Base-by-base conservation (phyloP, 148 eudicot genomes). In the Arbutus unedo region DNA sequence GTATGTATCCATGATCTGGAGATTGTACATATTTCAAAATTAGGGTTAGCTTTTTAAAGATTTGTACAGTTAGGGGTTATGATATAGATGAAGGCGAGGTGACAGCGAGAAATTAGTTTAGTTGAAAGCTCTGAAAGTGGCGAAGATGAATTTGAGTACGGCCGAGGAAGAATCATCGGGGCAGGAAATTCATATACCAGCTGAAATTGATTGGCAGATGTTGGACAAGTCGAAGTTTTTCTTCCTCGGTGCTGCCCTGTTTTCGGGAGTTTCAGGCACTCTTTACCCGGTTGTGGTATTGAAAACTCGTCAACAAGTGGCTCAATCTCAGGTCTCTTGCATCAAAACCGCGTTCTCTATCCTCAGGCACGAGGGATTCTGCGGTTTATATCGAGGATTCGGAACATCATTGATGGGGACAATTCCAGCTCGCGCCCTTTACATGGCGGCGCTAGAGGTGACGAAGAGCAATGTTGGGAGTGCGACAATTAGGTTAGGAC, bases 131-230 rank as follows among this genome's bases (percentile, higher is more conserved):
- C 53, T 78, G n/a, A 78, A 85, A 47, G 74, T 90, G 87, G 87
- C 79, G 76, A 91, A 86, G 72, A 95, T 95, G 98, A 95, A 91
- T 89, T 90, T 92, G 75, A 79, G 92, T 6, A 74, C 91, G 83
- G 97, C 95, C 19, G 96, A 90, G 84, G 98, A 92, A 62, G 70
- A 85, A 50, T 45, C 71, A 23, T 66, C 91, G 43, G 80, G 88
- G 16, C 81, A 88, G 67, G 98, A 95, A 77, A 89, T 93, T 10
- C 93, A 91, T 48, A 51, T 95, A 6, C 98, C 98, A 7, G 92
- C 95, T 6, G 98, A 93, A 48, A 88, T 95, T n/a, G 89, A 95
- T 70, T 95, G 98, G 98, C 82, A 95, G 87, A 95, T 92, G 95
- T 83, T 95, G 10, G 98, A 95, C 50, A 95, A 95, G 47, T 92